Evolutionary conservation across 2,329 filamentous ascomycete genomes (phyloP), one percentile per base, ranked within the genome.

Genomic region (Fusarium continuum): DNA sequence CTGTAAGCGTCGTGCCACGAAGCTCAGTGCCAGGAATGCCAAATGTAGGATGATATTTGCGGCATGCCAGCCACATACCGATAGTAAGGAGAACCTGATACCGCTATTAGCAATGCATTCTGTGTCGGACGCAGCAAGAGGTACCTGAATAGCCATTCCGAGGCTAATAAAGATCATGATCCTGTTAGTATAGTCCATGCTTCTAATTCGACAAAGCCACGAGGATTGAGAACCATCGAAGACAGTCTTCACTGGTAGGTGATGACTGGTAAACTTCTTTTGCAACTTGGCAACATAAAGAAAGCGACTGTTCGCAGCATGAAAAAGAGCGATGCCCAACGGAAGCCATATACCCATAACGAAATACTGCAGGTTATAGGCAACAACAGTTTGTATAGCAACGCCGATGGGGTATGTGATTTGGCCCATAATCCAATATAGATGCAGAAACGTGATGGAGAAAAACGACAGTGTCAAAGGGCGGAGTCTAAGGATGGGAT

Each of bases 261-360:
- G n/a, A n/a, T n/a, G n/a, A 4, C 61, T 40, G 17, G 69, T 51
- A 39, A 70, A 75, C 41, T 65, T 61, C 51, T 72, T 72, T 69
- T 88, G 85, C 14, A 80, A 74, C 64, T 79, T 80, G 44, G 85
- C 85, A 46, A 88, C 76, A 56, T 86, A 76, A n/a, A 87, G 80
- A 51, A 89, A 84, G 44, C 85, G 83, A 61, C 77, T 80, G 71
- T 88, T 88, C 54, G 84, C 84, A 19, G 85, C 86, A 65, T 89
- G 86, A 69, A 89, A 89, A 2, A 90, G 76, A 13, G 85, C 87
- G 49, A 90, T 85, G 23, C 87, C 86, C 35, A 86, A 81, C 6
- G 87, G 88, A 7, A 90, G 76, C 70, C 85, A 87, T 36, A 85
- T 81, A 41, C 84, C 82, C 87, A 90, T 90, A 70, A 88, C 79